These are phyloP conservation scores for Stramenopiles sp. DNA, from an alignment of 352 stramenopile species.

Conservation along the genomic window DNA sequence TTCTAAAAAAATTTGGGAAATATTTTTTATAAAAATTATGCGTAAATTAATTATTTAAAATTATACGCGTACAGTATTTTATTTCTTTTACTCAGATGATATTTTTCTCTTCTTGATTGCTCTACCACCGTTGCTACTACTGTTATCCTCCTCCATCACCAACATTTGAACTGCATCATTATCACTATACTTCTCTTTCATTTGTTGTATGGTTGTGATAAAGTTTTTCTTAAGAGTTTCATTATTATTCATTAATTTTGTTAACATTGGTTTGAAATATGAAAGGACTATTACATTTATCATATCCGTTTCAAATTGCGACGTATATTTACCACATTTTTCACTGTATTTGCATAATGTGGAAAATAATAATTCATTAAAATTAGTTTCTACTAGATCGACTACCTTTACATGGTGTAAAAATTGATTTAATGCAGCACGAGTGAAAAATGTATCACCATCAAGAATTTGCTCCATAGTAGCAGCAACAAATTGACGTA, in stretches of 20 bases:
- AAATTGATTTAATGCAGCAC: background rate
- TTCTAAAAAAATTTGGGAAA: too few relatives aligned
- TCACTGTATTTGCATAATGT: background rate
- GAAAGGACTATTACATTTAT: background rate
- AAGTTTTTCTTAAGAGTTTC: background rate
- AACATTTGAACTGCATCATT: background rate
- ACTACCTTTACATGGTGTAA: background rate
- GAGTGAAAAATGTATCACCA: background rate
- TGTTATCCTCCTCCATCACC: too few relatives aligned
- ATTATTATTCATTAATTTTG: background rate
- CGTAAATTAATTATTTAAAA: too few relatives aligned
- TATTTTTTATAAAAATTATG: too few relatives aligned
- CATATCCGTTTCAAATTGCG: background rate
- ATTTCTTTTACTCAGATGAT: too few relatives aligned
- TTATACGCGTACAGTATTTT: too few relatives aligned
- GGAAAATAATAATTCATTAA: background rate
- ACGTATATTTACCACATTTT: background rate
- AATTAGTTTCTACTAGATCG: background rate
- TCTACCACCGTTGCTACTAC: too few relatives aligned
- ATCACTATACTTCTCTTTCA: background rate
- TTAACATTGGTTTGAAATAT: background rate
- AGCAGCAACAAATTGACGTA: background rate
- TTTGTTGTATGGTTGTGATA: background rate
- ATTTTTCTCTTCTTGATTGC: too few relatives aligned
- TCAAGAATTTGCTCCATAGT: background rate